Evolutionary conservation across 257 asterid genomes (phyloP).

Genomic region (Sherardia arvensis): DNA sequence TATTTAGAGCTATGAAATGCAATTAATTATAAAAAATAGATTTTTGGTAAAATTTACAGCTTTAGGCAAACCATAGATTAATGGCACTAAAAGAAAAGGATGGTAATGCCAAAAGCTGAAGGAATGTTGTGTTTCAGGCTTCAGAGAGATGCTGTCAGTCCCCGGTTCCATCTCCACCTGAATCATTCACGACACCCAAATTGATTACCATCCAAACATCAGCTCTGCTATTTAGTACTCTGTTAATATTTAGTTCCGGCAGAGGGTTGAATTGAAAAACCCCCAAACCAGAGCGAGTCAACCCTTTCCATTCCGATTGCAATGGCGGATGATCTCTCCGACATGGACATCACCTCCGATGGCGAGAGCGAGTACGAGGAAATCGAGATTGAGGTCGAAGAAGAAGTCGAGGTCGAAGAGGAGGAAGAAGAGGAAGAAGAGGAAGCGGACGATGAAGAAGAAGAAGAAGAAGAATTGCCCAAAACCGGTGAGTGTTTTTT

Average conservation of each 20-base stretch:
- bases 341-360: constrained; percentile 3
- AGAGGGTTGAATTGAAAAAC: neutral
- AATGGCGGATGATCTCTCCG: neutral
- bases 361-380: constrained; percentile 18
- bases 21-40: too few species aligned
- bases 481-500: constrained; percentile 37
- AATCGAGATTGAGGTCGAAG: constrained; percentile 12
- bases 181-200: too few species aligned
- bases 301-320: neutral
- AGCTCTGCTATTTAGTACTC: neutral
- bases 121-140: too few species aligned
- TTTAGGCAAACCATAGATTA: too few species aligned
- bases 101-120: too few species aligned
- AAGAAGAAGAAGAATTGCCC: constrained; percentile 19
- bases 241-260: neutral
- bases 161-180: too few species aligned
- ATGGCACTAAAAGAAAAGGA: too few species aligned
- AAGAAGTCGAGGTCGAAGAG: constrained; percentile 15
- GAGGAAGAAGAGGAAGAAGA: constrained; percentile 17
- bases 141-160: too few species aligned
- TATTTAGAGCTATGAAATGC: too few species aligned
- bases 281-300: neutral
- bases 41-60: too few species aligned
- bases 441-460: neutral
- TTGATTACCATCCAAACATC: neutral